Conservation (phyloP, 139 green algal genomes). For the Coccomyxa sp. region DNA sequence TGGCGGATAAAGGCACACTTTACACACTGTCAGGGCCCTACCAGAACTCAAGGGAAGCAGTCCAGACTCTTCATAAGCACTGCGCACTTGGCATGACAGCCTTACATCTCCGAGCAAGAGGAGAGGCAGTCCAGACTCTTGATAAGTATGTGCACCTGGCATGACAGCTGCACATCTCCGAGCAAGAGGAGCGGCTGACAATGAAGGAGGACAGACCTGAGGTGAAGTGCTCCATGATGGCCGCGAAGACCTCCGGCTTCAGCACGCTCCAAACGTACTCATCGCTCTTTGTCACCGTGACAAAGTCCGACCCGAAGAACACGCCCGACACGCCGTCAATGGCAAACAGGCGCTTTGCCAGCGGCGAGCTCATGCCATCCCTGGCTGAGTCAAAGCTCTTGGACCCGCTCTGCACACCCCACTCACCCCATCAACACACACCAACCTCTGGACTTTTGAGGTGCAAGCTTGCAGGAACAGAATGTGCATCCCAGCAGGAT, state of each 20-base stretch:
- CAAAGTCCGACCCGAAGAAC: conserved; percentile 96
- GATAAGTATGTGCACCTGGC: too few species aligned
- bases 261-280: conserved; percentile 73
- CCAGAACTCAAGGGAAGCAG: too few species aligned
- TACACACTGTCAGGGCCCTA: too few species aligned
- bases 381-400: conserved; percentile 76
- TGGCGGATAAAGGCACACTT: too few species aligned
- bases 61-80: too few species aligned
- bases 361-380: conserved; percentile 77
- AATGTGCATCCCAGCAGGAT: not conserved
- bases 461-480: not conserved
- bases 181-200: too few species aligned
- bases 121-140: too few species aligned
- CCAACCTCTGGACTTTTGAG: too few species aligned
- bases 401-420: conserved; percentile 14
- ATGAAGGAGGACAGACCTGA: conserved; percentile 35
- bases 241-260: conserved; percentile 94
- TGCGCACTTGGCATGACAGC: too few species aligned
- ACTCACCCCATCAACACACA: too few species aligned
- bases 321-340: conserved; percentile 84
- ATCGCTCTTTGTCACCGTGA: conserved; percentile 94
- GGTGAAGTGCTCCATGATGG: conserved; percentile 94
- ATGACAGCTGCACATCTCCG: too few species aligned
- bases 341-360: conserved; percentile 85
- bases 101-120: too few species aligned